Percentiles rank a stretch among this genome's conserved stretches.
Conservation (phyloP, 495 filamentous ascomycete species). For the Neurospora sp. region DNA sequence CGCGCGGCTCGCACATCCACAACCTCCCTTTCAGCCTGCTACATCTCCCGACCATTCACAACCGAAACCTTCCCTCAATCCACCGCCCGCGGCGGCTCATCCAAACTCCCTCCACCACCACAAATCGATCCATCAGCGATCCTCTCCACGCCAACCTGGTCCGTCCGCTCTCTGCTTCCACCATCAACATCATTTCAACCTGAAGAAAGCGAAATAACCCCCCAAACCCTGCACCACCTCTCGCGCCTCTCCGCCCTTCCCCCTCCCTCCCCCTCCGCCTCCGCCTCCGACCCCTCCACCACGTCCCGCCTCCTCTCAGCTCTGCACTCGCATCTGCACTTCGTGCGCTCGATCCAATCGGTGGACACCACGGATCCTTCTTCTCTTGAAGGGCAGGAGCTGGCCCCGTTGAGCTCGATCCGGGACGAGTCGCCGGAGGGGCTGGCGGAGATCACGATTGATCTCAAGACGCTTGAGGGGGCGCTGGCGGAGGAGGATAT, state of each 20-base stretch:
- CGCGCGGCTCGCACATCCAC: not conserved
- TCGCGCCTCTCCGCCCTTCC: conserved; percentile 86
- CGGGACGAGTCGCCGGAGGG: conserved; percentile 62
- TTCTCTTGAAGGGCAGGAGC: conserved; percentile 2
- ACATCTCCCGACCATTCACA: not conserved
- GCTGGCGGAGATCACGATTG: conserved; percentile 32
- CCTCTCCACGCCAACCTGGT: conserved; percentile 72
- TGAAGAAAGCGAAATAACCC: conserved; percentile 26
- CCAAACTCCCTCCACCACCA: conserved; percentile 1
- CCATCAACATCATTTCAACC: conserved; percentile 16
- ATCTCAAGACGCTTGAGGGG: conserved; percentile 25
- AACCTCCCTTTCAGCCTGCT: not conserved
- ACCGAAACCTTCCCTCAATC: conserved; percentile 2
- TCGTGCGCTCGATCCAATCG: conserved; percentile 73
- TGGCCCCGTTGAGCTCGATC: conserved; percentile 66
- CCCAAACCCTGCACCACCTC: conserved; percentile 60
- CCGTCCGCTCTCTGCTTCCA: conserved; percentile 67
- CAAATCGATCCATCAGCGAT: conserved; percentile 25
- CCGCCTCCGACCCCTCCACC: conserved; percentile 24
- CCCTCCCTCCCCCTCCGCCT: conserved; percentile 39
- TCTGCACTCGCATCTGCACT: conserved; percentile 75
- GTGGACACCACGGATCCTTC: conserved; percentile 53
- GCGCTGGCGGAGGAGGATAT: conserved; percentile 33
- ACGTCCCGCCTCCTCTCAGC: conserved; percentile 58
- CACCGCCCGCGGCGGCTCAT: conserved; percentile 7